Conservation (phyloP, 805 yeast genomes). For the Zygoascus flipseniorum region DNA sequence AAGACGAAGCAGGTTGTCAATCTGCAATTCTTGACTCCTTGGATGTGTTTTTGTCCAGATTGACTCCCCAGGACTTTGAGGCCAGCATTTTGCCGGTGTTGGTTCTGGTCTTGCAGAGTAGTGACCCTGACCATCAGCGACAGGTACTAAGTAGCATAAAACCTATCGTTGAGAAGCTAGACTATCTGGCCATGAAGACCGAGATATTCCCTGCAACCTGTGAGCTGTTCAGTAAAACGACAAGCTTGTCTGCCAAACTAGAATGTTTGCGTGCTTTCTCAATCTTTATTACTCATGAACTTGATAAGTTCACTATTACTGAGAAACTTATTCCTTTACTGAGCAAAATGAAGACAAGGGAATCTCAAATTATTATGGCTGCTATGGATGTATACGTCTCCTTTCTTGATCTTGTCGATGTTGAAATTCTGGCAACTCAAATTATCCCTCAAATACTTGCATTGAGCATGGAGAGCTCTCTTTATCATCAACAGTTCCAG, state of each 20-base stretch:
- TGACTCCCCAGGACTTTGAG: slow-evolving; percentile 46
- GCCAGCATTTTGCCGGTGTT: slow-evolving; percentile 39
- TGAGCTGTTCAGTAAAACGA: slow-evolving; percentile 72
- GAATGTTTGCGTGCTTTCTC: slow-evolving; percentile 55
- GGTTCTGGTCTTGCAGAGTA: slow-evolving; percentile 27
- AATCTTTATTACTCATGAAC: slow-evolving; percentile 37
- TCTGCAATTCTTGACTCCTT: slow-evolving; percentile 42
- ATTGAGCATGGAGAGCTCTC: slow-evolving; percentile 38
- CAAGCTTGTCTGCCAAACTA: slow-evolving; percentile 69
- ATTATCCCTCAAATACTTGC: slow-evolving; percentile 47
- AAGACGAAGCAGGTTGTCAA: slow-evolving; percentile 35
- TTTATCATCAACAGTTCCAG: slow-evolving; percentile 36
- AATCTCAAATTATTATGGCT: slow-evolving; percentile 50
- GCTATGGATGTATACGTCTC: slow-evolving; percentile 37
- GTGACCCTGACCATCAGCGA: slow-evolving; percentile 41
- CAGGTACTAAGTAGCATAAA: slow-evolving; percentile 38
- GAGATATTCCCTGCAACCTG: slow-evolving; percentile 67
- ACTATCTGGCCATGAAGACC: slow-evolving; percentile 63
- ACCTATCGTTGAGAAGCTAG: slow-evolving; percentile 40
- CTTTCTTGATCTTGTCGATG: slow-evolving; percentile 32
- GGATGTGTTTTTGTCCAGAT: slow-evolving; percentile 37
- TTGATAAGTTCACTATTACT: slow-evolving; percentile 61
- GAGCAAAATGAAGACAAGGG: slow-evolving; percentile 67
- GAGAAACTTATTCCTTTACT: slow-evolving; percentile 80
- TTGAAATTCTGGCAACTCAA: slow-evolving; percentile 44